Conservation (phyloP, 1,139 yeast species). For the Scheffersomyces lignicola region DNA sequence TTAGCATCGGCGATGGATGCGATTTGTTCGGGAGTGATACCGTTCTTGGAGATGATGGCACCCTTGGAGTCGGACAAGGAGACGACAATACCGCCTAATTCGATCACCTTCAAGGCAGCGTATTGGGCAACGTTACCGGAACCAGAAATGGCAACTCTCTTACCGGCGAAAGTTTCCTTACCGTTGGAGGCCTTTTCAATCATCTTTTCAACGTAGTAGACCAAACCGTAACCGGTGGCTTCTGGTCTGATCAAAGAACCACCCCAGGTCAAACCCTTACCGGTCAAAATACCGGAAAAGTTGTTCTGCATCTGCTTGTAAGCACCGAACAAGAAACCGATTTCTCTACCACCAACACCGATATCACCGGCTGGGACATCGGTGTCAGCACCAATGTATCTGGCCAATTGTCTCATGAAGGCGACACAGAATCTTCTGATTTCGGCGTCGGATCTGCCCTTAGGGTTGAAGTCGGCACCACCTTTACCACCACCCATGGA, state of each 20-base stretch:
- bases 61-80: constrained; percentile 96
- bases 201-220: constrained; percentile 97
- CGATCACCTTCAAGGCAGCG: constrained; percentile 96
- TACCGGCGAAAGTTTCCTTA: constrained; percentile 85
- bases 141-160: constrained; percentile 95
- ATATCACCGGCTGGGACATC: constrained; percentile 99
- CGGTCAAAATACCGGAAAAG: constrained; percentile 97
- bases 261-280: constrained; percentile 98
- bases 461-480: constrained; percentile 97
- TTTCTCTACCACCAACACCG: constrained; percentile 91
- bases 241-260: constrained; percentile 98
- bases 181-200: constrained; percentile 90
- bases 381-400: constrained; percentile 95
- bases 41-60: constrained; percentile 69
- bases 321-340: constrained; percentile 94
- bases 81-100: constrained; percentile 93
- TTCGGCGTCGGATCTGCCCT: constrained; percentile 88
- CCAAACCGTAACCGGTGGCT: constrained; percentile 98
- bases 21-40: constrained; percentile 83
- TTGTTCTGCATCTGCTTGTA: constrained; percentile 89
- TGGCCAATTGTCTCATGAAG: constrained; percentile 92
- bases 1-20: constrained; percentile 78
- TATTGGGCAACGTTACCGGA: constrained; percentile 99
- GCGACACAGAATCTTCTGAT: constrained; percentile 96
- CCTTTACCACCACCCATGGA: constrained; percentile 99